phyloP scores from a whole-genome alignment of 1,284 basidiomycete species.

The Inonotus obliquus region DNA sequence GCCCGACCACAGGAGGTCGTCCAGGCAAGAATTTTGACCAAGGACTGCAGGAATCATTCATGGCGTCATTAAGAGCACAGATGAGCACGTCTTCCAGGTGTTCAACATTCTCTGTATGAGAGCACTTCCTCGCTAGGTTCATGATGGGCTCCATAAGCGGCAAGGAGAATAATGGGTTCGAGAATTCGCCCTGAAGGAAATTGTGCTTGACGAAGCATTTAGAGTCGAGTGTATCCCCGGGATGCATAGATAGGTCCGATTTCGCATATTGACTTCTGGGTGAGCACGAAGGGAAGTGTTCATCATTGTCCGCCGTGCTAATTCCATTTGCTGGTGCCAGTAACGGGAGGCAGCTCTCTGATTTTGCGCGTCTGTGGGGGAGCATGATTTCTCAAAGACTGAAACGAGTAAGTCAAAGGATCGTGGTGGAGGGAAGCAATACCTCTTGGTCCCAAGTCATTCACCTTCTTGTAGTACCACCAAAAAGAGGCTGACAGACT shows the following conservation, averaged over 20 bases:
- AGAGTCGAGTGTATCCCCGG: not conserved
- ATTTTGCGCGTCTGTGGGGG: not conserved
- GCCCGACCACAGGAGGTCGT: not conserved
- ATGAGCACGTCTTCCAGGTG: not conserved
- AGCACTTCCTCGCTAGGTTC: not conserved
- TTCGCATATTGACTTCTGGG: not conserved
- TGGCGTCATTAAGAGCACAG: not conserved
- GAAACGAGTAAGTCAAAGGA: not conserved
- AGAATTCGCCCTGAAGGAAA: not conserved
- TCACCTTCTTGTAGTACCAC: not conserved
- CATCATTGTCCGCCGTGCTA: not conserved
- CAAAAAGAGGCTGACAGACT: not conserved
- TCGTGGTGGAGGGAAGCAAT: not conserved
- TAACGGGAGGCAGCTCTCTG: not conserved
- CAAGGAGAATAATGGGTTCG: not conserved
- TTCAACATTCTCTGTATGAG: not conserved
- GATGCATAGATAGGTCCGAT: not conserved
- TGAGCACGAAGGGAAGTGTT: not conserved
- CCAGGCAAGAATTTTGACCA: slow-evolving; percentile 2
- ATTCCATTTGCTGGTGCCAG: not conserved
- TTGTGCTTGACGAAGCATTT: not conserved
- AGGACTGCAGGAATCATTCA: not conserved
- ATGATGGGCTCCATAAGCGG: slow-evolving; percentile 11
- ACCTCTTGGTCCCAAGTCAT: not conserved
- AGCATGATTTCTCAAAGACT: not conserved